Conservation (phyloP, 352 stramenopile species). For the Thraustochytrium striatum region DNA sequence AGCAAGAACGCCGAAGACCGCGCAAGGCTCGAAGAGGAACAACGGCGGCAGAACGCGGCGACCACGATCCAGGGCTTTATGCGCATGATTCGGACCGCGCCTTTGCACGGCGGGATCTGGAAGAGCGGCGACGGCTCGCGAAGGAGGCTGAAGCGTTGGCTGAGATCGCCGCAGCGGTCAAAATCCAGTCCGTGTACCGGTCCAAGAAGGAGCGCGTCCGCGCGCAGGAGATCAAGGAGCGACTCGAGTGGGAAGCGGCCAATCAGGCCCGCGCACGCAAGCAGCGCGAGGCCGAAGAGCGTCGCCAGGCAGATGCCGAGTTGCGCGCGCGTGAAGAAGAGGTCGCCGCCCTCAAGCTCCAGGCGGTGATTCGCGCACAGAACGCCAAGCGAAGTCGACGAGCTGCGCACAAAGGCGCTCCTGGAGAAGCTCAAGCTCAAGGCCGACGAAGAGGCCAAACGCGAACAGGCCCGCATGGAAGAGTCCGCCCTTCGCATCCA, state of each 20-base stretch:
- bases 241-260: constrained; percentile 13
- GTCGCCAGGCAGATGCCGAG: background rate
- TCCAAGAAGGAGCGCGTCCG: background rate
- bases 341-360: background rate
- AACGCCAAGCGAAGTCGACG: constrained; percentile 18
- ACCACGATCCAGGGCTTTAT: constrained; percentile 62
- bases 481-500: constrained; percentile 37
- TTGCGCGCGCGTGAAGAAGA: constrained; percentile 6
- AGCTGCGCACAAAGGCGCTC: background rate
- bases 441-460: background rate
- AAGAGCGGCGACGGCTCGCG: background rate
- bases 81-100: background rate
- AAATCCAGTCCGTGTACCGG: constrained; percentile 29
- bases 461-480: background rate
- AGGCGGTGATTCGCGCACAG: background rate
- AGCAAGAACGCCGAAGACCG: constrained; percentile 51
- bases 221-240: background rate
- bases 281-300: background rate
- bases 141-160: background rate
- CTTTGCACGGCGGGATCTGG: background rate
- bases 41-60: constrained; percentile 57
- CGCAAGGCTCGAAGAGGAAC: constrained; percentile 52
- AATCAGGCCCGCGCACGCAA: background rate
- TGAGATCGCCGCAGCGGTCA: background rate
- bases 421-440: constrained; percentile 1